Evolutionary conservation across 2,329 filamentous ascomycete species (phyloP).

Genomic region (Cladosporium sp.): DNA sequence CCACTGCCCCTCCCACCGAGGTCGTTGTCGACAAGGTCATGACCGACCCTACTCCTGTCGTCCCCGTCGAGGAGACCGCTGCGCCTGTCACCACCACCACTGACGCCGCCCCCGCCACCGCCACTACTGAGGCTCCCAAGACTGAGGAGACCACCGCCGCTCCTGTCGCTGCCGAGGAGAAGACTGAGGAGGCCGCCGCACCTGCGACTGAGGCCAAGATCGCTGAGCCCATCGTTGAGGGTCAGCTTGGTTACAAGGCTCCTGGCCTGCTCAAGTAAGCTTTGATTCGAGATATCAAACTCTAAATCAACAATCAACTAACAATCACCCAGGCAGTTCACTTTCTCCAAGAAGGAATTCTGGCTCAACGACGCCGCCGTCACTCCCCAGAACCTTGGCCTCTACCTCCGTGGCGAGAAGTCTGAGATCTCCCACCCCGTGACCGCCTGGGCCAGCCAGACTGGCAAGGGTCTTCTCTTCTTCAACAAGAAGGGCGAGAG

Average conservation of each 20-base stretch:
- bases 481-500: slow-evolving; percentile 71
- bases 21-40: slow-evolving; percentile 8
- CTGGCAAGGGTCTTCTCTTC: slow-evolving; percentile 92
- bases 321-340: slow-evolving; percentile 63
- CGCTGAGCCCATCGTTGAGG: slow-evolving; percentile 70
- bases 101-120: slow-evolving; percentile 33
- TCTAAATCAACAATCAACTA: slow-evolving; percentile 2
- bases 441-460: slow-evolving; percentile 85
- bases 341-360: slow-evolving; percentile 90
- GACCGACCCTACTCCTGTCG: slow-evolving; percentile 10
- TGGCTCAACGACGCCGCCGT: slow-evolving; percentile 61
- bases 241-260: slow-evolving; percentile 82
- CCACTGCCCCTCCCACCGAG: slow-evolving; percentile 9
- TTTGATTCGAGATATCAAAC: slow-evolving; percentile 15
- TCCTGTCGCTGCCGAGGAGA: slow-evolving; percentile 30
- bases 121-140: slow-evolving; percentile 28
- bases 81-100: slow-evolving; percentile 17
- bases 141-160: slow-evolving; percentile 12
- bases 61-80: slow-evolving; percentile 7
- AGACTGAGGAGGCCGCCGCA: slow-evolving; percentile 34
- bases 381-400: slow-evolving; percentile 65
- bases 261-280: slow-evolving; percentile 85
- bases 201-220: slow-evolving; percentile 44
- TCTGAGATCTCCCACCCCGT: slow-evolving; percentile 69
- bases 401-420: slow-evolving; percentile 88